Evolutionary conservation across 192 early-diverging fungal genomes (phyloP), one percentile per base, ranked within the genome.

Genomic region (Linnemannia exigua): DNA sequence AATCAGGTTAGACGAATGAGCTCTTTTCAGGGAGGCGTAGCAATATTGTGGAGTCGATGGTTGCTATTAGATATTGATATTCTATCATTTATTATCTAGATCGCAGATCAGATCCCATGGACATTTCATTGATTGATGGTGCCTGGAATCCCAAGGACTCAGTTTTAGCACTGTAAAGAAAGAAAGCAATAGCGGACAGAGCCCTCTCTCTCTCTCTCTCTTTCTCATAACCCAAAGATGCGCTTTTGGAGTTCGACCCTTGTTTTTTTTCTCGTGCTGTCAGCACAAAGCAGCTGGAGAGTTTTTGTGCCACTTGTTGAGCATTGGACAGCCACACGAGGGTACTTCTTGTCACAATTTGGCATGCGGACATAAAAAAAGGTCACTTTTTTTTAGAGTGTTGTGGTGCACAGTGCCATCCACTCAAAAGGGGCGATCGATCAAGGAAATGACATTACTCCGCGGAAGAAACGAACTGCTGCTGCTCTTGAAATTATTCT

Each of bases 171-270:
- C 22, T n/a, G 22, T 15, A 51, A 19, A 19, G 50, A 51, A 28
- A 14, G 28, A 16, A 33, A 63, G 12, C 0, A 58, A 58, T 25
- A 58, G 28, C 28, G 28, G 31, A 15, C 28, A 15, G 58, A 63
- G 58, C 28, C 25, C 28, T 63, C 58, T 63, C 28, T 31, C 58
- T 63, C 28, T 31, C 14, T 16, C 25, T 20, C 19, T 25, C 25
- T 22, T 61, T 63, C 28, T 12, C 28, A 31, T 63, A n/a, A n/a
- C 28, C 58, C 8, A 63, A 11, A 61, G 58, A 31, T 63, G 58
- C 58, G 58, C 58, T 63, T 63, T 63, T 63, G 58, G 58, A 63
- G 58, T 63, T 63, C 58, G 28, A 63, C 58, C 58, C 58, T 63
- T 63, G 12, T 14, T 15, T 14, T 11, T 8, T 28, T 63, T 5